These are phyloP conservation scores for Ligustrum vulgare DNA, from an alignment of 257 asterid genomes.

Conservation along the genomic window DNA sequence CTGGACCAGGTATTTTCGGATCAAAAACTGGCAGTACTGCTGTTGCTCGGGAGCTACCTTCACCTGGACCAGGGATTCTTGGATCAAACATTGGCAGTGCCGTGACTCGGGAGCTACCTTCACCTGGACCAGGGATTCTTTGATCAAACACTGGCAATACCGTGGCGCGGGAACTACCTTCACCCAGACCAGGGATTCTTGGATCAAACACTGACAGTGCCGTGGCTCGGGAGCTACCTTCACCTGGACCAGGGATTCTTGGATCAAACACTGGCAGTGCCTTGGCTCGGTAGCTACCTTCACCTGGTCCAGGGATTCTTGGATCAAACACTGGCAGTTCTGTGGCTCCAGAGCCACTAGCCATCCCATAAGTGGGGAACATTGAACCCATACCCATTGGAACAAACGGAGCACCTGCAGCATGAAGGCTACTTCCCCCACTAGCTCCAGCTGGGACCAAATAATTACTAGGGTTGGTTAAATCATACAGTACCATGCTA, in stretches of 20 bases:
- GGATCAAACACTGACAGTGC: neutral
- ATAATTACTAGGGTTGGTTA: neutral
- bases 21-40: too few species aligned
- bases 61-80: neutral
- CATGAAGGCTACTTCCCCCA: neutral
- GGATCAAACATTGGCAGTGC: neutral
- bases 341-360: neutral
- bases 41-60: too few species aligned
- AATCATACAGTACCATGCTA: neutral
- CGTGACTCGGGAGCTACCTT: neutral
- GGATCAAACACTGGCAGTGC: neutral
- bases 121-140: neutral
- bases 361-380: neutral
- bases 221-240: neutral
- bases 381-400: neutral
- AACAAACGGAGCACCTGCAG: neutral
- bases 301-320: neutral
- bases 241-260: neutral
- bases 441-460: neutral
- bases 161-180: neutral
- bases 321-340: neutral
- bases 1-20: too few species aligned
- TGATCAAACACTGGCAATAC: neutral
- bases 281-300: neutral
- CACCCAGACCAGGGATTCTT: neutral